Evolutionary conservation across 2,329 filamentous ascomycete genomes (phyloP).

Genomic region (Ophidiomyces ophidiicola): DNA sequence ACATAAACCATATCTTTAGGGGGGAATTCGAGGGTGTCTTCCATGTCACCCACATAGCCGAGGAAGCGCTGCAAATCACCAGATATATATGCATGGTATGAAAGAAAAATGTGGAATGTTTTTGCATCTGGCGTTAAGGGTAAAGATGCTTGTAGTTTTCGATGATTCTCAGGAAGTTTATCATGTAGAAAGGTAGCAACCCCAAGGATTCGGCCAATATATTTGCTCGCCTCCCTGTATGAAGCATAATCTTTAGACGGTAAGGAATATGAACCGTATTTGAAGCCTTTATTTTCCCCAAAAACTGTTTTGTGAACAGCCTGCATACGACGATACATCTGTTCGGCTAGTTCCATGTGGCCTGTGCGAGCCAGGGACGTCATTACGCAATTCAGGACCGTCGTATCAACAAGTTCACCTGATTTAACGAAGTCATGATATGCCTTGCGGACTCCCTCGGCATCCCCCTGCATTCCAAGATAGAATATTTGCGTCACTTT

Average conservation of each 20-base stretch:
- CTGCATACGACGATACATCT: slow-evolving; percentile 79
- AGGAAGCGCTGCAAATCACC: slow-evolving; percentile 63
- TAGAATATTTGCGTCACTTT: slow-evolving; percentile 74
- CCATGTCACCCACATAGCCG: slow-evolving; percentile 68
- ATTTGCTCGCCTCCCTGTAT: slow-evolving; percentile 29
- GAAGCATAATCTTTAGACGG: slow-evolving; percentile 25
- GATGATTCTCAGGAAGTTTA: slow-evolving; percentile 43
- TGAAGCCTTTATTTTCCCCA: slow-evolving; percentile 21
- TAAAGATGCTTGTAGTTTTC: slow-evolving; percentile 52
- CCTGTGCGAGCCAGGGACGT: slow-evolving; percentile 62
- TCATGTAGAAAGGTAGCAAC: slow-evolving; percentile 33
- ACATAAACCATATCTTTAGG: slow-evolving; percentile 68
- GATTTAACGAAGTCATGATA: slow-evolving; percentile 74
- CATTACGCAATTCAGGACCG: slow-evolving; percentile 78
- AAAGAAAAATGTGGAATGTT: slow-evolving; percentile 69
- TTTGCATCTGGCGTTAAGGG: slow-evolving; percentile 60
- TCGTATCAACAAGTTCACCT: slow-evolving; percentile 78
- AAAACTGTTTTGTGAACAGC: slow-evolving; percentile 36
- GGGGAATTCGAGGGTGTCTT: slow-evolving; percentile 49
- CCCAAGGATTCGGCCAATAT: slow-evolving; percentile 40
- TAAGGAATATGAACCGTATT: slow-evolving; percentile 19
- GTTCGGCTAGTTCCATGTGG: slow-evolving; percentile 63
- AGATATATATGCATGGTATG: slow-evolving; percentile 54
- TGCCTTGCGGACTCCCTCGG: slow-evolving; percentile 58
- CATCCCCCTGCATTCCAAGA: slow-evolving; percentile 62